Evolutionary conservation across 495 filamentous ascomycete species (phyloP).

Genomic region (Aspergillus avenaceus): DNA sequence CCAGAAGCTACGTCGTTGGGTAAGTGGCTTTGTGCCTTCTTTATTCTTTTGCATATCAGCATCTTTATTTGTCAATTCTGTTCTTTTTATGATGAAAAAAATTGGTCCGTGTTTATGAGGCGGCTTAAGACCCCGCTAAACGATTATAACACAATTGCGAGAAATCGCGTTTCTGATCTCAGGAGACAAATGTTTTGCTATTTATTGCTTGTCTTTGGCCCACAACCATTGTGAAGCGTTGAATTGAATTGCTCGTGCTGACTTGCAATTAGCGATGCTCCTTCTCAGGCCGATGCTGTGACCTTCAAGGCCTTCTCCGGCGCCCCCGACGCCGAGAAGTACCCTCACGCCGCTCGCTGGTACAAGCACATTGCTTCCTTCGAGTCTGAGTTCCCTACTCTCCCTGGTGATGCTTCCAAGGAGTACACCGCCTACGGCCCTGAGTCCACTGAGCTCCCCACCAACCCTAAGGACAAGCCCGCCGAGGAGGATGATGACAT

Average conservation of each 20-base stretch:
- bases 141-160: conserved; percentile 78
- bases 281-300: conserved; percentile 94
- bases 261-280: conserved; percentile 58
- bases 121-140: conserved; percentile 92
- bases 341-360: conserved; percentile 92
- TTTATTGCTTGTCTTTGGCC: conserved; percentile 8
- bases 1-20: conserved; percentile 92
- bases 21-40: conserved; percentile 42
- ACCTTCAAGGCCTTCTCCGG: conserved; percentile 83
- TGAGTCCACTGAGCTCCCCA: conserved; percentile 65
- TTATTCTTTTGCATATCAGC: conserved; percentile 8
- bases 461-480: conserved; percentile 85
- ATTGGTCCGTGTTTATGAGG: conserved; percentile 99
- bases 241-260: conserved; percentile 20
- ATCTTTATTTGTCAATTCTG: conserved; percentile 8
- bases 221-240: neutral
- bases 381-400: conserved; percentile 83
- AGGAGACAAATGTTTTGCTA: conserved; percentile 11
- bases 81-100: conserved; percentile 73
- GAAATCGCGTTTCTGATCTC: conserved; percentile 77
- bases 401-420: conserved; percentile 87
- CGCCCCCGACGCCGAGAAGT: conserved; percentile 75
- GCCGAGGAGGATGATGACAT: conserved; percentile 72
- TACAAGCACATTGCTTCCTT: conserved; percentile 96
- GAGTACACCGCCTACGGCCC: conserved; percentile 88